Conservation (phyloP, 805 yeast genomes). For the Candida chilensis region DNA sequence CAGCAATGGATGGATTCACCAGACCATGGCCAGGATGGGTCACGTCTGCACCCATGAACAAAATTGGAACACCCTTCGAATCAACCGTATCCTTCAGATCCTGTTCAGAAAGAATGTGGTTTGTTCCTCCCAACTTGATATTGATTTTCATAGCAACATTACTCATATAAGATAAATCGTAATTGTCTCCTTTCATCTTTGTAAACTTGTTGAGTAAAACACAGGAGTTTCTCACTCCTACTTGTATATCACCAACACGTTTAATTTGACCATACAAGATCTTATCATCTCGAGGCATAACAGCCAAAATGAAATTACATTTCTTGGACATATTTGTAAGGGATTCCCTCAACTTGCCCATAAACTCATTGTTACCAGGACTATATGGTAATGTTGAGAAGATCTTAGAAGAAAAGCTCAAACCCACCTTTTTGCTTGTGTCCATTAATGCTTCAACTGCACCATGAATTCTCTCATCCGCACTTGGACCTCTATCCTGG, state of each 20-base stretch:
- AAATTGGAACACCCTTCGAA: constrained; percentile 10
- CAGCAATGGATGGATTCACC: constrained; percentile 9
- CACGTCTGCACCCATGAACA: constrained; percentile 4
- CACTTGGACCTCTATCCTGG: neutral
- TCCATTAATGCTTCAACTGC: neutral
- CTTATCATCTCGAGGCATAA: constrained; percentile 11
- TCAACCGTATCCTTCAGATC: constrained; percentile 1
- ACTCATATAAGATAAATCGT: constrained; percentile 15
- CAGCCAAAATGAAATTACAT: constrained; percentile 10
- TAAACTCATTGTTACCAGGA: too few species aligned
- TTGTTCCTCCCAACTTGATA: constrained; percentile 17
- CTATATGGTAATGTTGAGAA: neutral
- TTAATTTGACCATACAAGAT: constrained; percentile 14
- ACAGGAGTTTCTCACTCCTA: constrained; percentile 16
- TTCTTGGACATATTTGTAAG: too few species aligned
- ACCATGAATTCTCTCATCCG: neutral
- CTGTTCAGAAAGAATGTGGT: constrained; percentile 8
- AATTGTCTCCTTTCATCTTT: constrained; percentile 9
- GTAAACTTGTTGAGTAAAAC: constrained; percentile 13
- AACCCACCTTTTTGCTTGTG: neutral
- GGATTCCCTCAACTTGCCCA: too few species aligned
- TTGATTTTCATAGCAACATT: constrained; percentile 19
- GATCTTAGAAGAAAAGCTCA: neutral
- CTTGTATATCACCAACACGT: constrained; percentile 11
- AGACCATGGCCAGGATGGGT: neutral